Base-by-base conservation (phyloP, 2,329 filamentous ascomycete genomes). In the Cryphonectria parasitica region DNA sequence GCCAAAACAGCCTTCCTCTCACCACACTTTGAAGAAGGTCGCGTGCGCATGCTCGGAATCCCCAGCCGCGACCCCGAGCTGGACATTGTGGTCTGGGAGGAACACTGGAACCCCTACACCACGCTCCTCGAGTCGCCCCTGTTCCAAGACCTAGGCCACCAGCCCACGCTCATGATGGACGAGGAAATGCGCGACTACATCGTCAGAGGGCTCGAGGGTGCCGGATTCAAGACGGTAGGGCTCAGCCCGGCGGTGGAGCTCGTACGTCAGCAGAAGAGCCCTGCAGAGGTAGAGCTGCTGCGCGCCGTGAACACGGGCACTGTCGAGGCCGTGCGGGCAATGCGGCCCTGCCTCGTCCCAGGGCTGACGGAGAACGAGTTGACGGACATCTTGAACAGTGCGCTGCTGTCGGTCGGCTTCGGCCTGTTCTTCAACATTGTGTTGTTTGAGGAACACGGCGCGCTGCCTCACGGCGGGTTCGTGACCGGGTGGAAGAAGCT, bases 131-230 rank as follows among this genome's bases (percentile, higher is more conserved):
- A 82, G 34, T 85, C 83, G 0, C 79, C 76, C 10, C 77, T 86
- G 1, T 84, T 85, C 64, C 72, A 73, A 13, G 49, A 70, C 2
- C 15, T 64, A 7, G 39, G 17, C 3, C 56, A 45, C 34, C 77
- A 77, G 1, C 78, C 78, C 6, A 83, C 76, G n/a, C 73, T 91
- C n/a, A 89, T 90, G 85, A 83, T 89, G 19, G 89, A 91, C 72
- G 88, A 90, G 73, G 89, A 90, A 75, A 89, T 90, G 76, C 84
- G 89, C 2, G 88, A 90, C 76, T 90, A 86, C 76, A 90, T 91
- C 65, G 82, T 86, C 54, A 83, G 88, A 2, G 89, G 89, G 0
- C 80, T 91, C 0, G 81, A 80, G 2, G 75, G 78, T 0, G 83
- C 82, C 60, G 88, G 87, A 0, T 90, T 91, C 73, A 79, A 85